Base-by-base conservation (phyloP, 164 flowering plant species). In the Vitis rotundifolia region DNA sequence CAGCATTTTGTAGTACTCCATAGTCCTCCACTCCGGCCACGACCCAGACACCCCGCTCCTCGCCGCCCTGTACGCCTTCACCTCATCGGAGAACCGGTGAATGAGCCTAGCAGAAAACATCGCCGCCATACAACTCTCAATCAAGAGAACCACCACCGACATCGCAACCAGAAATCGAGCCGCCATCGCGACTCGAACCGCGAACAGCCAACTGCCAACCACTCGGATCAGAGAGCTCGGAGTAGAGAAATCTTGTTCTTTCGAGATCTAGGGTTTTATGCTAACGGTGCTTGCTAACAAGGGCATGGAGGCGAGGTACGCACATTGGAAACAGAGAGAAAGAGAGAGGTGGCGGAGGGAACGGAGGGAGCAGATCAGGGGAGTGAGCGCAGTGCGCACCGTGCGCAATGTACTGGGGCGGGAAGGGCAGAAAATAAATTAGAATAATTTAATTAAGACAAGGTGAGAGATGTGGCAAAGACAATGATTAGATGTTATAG, bases 51-150 rank as follows among this genome's bases (percentile, higher is more conserved):
- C 48, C 62, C 77, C 77, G 5, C 59, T 62, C 65, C 59, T 67
- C 13, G 77, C 66, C 73, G 71, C 75, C 77, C 80, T 65, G 61
- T 74, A 28, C 53, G 75, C 80, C 78, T 59, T 85, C 65, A 75
- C 80, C 68, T 93, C 97, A 15, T 90, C 93, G 3, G 95, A 92
- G 74, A 90, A 90, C 15, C 97, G 80, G 68, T 92, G 96, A 59
- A 90, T 73, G 49, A 92, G 82, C 84, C 77, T 82, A 56, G 87
- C 82, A n/a, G 91, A 79, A 26, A 73, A 83, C 22, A 69, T 69
- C 22, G 47, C 60, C 49, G 79, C 78, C 1, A 26, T 55, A 29
- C 74, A 55, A 11, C n/a, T 15, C 49, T 18, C 68, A n/a, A 57
- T 44, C 7, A 72, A 61, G 10, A 73, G 6, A 14, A 22, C 53